Evolutionary conservation across 192 early-diverging fungal species (phyloP), one percentile per base, ranked within the genome.

Genomic region (Ramicandelaber brevisporus): DNA sequence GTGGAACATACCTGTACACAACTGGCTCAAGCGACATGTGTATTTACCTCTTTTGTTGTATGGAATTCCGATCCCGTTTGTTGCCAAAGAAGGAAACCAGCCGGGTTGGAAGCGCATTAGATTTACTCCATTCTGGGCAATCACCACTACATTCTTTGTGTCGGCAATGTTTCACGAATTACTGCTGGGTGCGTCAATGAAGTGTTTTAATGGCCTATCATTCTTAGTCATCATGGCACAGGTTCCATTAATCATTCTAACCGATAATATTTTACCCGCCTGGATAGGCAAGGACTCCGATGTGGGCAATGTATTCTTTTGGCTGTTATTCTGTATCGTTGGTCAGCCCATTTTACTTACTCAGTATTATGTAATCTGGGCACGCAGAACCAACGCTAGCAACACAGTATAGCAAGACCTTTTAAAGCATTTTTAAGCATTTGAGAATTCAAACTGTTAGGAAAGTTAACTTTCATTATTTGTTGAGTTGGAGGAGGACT

Each of bases 1-100:
- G 17, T 88, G 84, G 84, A 88, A 88, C 61, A 59, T 65, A 31
- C 84, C 84, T 11, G 82, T 88, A 17, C 73, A 81, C 56, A 65
- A 65, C 17, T 77, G 68, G 42, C 73, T 74, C 53, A 88, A 88
- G 40, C 68, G 84, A 6, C 84, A 88, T 41, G 60, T 85, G 13
- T 83, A 79, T 54, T 34, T 85, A 17, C 84, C 84, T 22, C 54
- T 77, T 38, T n/a, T n/a, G n/a, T n/a, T n/a, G n/a, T n/a, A n/a
- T n/a, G n/a, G n/a, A n/a, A n/a, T n/a, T n/a, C n/a, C n/a, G 34
- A 55, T 13, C 14, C 27, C 0, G 27, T 12, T 11, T n/a, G n/a
- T n/a, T n/a, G n/a, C n/a, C n/a, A n/a, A n/a, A n/a, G n/a, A n/a
- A n/a, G n/a, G n/a, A n/a, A n/a, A n/a, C n/a, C n/a, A n/a, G n/a